phyloP scores from a whole-genome alignment of 2,329 filamentous ascomycete species.

The Graphiopsis chlorocephala region DNA sequence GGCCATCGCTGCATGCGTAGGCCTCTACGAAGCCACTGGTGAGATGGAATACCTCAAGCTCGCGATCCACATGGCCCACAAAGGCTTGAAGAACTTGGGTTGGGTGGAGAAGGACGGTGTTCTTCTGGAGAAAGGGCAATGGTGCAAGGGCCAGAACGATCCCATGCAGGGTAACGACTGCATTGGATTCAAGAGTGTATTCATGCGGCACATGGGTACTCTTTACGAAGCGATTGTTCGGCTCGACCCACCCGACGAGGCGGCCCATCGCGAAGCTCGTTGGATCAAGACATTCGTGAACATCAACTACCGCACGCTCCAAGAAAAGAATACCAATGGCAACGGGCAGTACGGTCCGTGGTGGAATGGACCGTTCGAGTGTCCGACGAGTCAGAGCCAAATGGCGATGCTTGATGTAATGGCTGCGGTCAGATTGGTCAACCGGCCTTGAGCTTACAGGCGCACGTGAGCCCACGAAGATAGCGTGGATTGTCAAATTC shows the following conservation, averaged over 20 bases:
- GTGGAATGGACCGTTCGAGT: slow-evolving; percentile 31
- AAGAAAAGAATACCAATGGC: slow-evolving; percentile 27
- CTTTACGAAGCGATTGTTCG: slow-evolving; percentile 21
- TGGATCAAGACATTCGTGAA: slow-evolving; percentile 25
- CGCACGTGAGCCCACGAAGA: not conserved
- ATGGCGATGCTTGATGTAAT: slow-evolving; percentile 33
- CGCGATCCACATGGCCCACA: slow-evolving; percentile 26
- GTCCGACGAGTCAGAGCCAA: slow-evolving; percentile 29
- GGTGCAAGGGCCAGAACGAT: slow-evolving; percentile 26
- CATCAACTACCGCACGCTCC: slow-evolving; percentile 25
- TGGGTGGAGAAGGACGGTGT: slow-evolving; percentile 30
- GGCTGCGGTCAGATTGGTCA: slow-evolving; percentile 28
- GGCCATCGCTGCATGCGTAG: slow-evolving; percentile 25
- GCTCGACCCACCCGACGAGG: slow-evolving; percentile 5
- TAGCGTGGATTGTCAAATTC: not conserved
- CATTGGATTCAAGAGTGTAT: slow-evolving; percentile 31
- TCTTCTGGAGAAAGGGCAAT: slow-evolving; percentile 26
- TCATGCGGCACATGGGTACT: slow-evolving; percentile 28
- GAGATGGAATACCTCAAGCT: slow-evolving; percentile 25
- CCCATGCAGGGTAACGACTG: slow-evolving; percentile 27
- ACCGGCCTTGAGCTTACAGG: slow-evolving; percentile 7
- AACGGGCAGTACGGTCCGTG: slow-evolving; percentile 32
- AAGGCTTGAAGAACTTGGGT: slow-evolving; percentile 23
- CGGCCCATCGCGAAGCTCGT: slow-evolving; percentile 16
- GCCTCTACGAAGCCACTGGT: slow-evolving; percentile 23